Evolutionary conservation across 2,329 filamentous ascomycete species (phyloP).

Genomic region (Apiospora aurea): DNA sequence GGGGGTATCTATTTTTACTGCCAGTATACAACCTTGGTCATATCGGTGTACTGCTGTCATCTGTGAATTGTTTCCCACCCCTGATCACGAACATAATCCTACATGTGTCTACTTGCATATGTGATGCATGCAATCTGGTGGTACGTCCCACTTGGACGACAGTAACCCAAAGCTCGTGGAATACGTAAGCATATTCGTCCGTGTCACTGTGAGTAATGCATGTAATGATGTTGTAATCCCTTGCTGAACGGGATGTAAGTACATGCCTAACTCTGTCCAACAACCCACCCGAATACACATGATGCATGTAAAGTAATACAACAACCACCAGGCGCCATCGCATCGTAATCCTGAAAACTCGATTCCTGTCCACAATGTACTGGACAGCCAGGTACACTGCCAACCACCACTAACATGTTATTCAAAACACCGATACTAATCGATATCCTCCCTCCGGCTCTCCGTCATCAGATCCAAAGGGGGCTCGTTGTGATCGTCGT

Average conservation of each 20-base stretch:
- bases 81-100: not conserved
- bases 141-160: not conserved
- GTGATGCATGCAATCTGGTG: too few relatives aligned
- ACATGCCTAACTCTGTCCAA: too few relatives aligned
- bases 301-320: not conserved
- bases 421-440: slow-evolving; percentile 28
- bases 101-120: too few relatives aligned
- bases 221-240: not conserved
- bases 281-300: not conserved
- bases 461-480: slow-evolving; percentile 33
- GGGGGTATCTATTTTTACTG: not conserved
- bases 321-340: not conserved
- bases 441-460: slow-evolving; percentile 31
- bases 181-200: not conserved
- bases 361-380: too few relatives aligned
- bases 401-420: not conserved
- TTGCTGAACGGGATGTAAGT: not conserved
- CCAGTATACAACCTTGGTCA: not conserved
- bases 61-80: too few relatives aligned
- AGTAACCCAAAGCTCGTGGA: not conserved
- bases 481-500: not conserved
- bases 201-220: not conserved
- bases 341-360: not conserved
- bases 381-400: too few relatives aligned
- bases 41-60: too few relatives aligned